Conservation (phyloP, 495 filamentous ascomycete genomes). For the Penicillium roqueforti region DNA sequence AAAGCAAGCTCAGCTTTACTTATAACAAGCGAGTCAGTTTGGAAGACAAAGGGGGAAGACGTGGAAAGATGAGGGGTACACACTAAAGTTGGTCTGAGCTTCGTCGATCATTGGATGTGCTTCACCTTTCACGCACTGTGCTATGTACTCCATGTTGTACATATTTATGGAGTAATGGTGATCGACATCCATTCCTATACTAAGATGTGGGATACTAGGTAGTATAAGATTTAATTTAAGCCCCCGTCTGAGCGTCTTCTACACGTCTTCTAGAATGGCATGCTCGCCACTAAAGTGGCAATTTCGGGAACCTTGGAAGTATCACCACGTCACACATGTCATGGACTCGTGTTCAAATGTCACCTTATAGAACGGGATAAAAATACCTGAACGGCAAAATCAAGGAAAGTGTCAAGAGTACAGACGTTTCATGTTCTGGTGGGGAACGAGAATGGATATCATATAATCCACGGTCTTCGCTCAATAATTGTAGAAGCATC, state of each 20-base stretch:
- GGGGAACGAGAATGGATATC: too few species aligned
- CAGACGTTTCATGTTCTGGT: too few species aligned
- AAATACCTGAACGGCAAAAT: too few species aligned
- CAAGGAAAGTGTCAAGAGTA: too few species aligned
- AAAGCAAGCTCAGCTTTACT: neutral
- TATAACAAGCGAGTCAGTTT: neutral
- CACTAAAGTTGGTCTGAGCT: slow-evolving; percentile 18
- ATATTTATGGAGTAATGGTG: neutral
- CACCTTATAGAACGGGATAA: neutral
- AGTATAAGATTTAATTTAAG: neutral
- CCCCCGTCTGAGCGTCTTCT: slow-evolving; percentile 23
- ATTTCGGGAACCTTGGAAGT: neutral
- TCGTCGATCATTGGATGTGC: slow-evolving; percentile 2
- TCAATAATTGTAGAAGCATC: too few species aligned
- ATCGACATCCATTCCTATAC: slow-evolving; percentile 1
- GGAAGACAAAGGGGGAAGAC: neutral
- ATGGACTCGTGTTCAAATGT: slow-evolving; percentile 1
- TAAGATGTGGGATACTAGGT: neutral
- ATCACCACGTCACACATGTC: neutral
- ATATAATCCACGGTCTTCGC: too few species aligned
- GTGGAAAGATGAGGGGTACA: slow-evolving; percentile 6
- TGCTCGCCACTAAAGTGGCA: slow-evolving; percentile 4
- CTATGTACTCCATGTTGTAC: too few species aligned
- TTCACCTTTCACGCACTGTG: too few species aligned
- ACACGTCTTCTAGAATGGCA: slow-evolving; percentile 33